Evolutionary conservation across 371 early-diverging fungal species (phyloP), one percentile per base, ranked within the genome.

Genomic region (Mortierella sp.): DNA sequence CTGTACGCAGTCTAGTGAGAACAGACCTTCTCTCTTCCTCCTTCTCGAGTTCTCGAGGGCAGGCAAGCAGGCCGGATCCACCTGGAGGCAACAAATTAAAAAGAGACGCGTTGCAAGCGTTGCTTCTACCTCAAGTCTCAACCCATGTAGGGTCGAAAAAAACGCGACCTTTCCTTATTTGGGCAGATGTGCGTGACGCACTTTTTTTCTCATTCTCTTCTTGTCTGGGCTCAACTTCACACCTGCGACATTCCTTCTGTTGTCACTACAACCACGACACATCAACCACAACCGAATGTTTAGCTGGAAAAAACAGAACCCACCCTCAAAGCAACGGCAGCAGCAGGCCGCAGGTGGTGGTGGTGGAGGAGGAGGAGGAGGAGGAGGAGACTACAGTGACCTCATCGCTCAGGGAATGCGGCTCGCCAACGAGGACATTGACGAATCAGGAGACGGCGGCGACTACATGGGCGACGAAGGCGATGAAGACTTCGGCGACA

Each of bases 401-500:
- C 75, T 86, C 58, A 78, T 86, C 73, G 78, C 82, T 16, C 87
- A 82, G 8, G 87, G 82, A 24, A 58, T 80, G 76, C 74, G 78
- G 16, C 78, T 86, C 31, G 87, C 87, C 28, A 85, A 74, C 54
- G 80, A 80, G 50, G 87, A 86, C 75, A 75, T 82, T 65, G 77
- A 60, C 68, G 80, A 79, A 44, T 26, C 44, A 48, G 74, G 45
- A 3, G 77, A 57, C 26, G 79, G 70, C 8, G 82, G 73, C 38
- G 84, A 80, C 24, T 75, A 81, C 77, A 73, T 86, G 74, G 78
- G 34, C 8, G 90, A 82, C 21, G 91, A 91, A 52, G 86, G 82
- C 26, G 80, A 88, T 24, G 90, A 88, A 7, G 90, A 90, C 72
- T 75, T 91, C 21, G 90, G 88, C 13, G 93, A 92, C 65, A 85